Percentiles rank a stretch among this genome's conserved stretches.
These are phyloP conservation scores for Fragaria nilgerrensis DNA, from an alignment of 306 rosid species.

Conservation along the genomic window DNA sequence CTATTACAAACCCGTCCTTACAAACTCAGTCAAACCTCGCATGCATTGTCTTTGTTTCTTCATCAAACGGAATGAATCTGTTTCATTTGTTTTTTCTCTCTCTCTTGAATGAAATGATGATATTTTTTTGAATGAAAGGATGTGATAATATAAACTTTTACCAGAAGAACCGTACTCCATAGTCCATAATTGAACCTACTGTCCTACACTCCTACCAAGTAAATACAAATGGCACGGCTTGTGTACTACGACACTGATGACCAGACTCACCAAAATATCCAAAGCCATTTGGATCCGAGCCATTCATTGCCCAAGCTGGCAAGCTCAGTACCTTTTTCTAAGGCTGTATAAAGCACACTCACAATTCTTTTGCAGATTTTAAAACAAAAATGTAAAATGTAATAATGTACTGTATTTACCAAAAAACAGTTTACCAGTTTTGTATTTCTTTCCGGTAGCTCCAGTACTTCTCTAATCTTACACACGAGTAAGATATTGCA, in stretches of 20 bases:
- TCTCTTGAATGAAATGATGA: too few relatives aligned
- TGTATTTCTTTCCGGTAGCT: not conserved
- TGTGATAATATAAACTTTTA: too few relatives aligned
- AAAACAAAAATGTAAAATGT: not conserved
- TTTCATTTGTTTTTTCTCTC: too few relatives aligned
- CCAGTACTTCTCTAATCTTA: not conserved
- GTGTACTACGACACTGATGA: not conserved
- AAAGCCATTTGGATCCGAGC: slow-evolving; percentile 13
- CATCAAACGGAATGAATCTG: too few relatives aligned
- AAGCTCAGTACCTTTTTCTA: not conserved
- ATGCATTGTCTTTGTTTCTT: too few relatives aligned
- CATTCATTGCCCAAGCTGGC: not conserved
- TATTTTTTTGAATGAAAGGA: not conserved
- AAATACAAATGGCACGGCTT: not conserved
- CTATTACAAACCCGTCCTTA: too few relatives aligned
- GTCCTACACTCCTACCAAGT: not conserved
- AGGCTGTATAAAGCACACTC: not conserved
- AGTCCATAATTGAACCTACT: not conserved
- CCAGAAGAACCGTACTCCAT: not conserved
- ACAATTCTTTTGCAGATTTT: not conserved
- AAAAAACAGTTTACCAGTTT: not conserved
- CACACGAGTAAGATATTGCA: not conserved
- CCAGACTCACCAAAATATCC: not conserved
- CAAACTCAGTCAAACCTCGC: too few relatives aligned
- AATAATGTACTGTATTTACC: not conserved